These are phyloP conservation scores for Cladorrhinum samala DNA, from an alignment of 495 filamentous ascomycete genomes.

Conservation along the genomic window DNA sequence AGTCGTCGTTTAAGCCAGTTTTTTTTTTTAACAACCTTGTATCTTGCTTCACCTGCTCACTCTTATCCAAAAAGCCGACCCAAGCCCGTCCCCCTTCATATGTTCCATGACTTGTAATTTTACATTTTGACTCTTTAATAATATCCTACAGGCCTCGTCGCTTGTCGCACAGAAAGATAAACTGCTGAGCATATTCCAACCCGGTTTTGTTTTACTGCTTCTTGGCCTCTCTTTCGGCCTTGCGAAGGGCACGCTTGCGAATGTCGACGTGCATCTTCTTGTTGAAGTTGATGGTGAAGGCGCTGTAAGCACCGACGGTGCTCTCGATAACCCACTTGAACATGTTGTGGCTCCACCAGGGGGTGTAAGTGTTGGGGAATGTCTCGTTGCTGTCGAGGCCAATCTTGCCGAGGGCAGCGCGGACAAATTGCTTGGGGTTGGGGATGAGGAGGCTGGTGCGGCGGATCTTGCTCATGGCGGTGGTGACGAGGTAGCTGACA, in stretches of 20 bases:
- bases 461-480: constrained; percentile 93
- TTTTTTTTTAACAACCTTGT: too few species aligned
- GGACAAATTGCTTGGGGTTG: constrained; percentile 75
- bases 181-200: neutral
- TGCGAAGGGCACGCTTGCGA: constrained; percentile 78
- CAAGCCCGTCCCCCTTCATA: neutral
- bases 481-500: constrained; percentile 85
- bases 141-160: too few species aligned
- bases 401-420: constrained; percentile 70
- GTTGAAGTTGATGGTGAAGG: constrained; percentile 60
- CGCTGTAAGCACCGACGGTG: constrained; percentile 60
- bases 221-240: constrained; percentile 77
- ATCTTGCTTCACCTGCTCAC: too few species aligned
- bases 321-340: constrained; percentile 80
- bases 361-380: constrained; percentile 76
- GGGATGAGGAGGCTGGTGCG: constrained; percentile 70
- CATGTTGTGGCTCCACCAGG: constrained; percentile 84
- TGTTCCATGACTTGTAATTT: neutral
- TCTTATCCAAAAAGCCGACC: too few species aligned
- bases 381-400: constrained; percentile 68
- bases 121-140: neutral
- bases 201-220: constrained; percentile 35
- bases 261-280: constrained; percentile 78
- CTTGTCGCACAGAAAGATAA: neutral
- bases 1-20: too few species aligned